Evolutionary conservation across 2,329 filamentous ascomycete genomes (phyloP).

Genomic region (Cladophialophora carrionii): DNA sequence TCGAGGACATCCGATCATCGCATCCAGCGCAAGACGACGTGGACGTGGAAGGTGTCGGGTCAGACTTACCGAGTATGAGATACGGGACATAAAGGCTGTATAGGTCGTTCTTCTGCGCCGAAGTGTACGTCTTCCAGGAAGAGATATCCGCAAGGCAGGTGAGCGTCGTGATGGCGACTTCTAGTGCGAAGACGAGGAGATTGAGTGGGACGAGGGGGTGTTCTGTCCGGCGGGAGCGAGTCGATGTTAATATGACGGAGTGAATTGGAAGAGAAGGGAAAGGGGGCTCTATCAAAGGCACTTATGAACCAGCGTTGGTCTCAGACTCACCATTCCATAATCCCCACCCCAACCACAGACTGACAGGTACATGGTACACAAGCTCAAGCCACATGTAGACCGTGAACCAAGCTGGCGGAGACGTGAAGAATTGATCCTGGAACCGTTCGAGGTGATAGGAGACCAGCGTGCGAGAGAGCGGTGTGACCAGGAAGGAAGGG

Average conservation of each 20-base stretch:
- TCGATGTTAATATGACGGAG: neutral
- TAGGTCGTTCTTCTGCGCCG: slow-evolving; percentile 54
- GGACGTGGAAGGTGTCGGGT: neutral
- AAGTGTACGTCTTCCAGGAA: slow-evolving; percentile 56
- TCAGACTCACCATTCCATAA: slow-evolving; percentile 52
- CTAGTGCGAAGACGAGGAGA: slow-evolving; percentile 62
- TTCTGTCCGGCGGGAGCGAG: slow-evolving; percentile 45
- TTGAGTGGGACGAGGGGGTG: slow-evolving; percentile 62
- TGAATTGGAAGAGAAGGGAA: neutral
- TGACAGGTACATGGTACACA: slow-evolving; percentile 64
- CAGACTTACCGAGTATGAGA: slow-evolving; percentile 56
- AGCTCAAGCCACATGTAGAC: slow-evolving; percentile 62
- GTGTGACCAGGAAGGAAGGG: slow-evolving; percentile 55
- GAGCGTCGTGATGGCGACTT: slow-evolving; percentile 64
- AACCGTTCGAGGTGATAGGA: slow-evolving; percentile 64
- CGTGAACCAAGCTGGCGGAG: slow-evolving; percentile 62
- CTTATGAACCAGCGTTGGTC: neutral
- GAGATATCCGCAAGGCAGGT: slow-evolving; percentile 66
- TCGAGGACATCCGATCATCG: neutral
- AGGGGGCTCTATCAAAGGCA: neutral
- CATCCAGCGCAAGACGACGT: neutral
- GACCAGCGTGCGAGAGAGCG: slow-evolving; percentile 56
- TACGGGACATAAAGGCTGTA: slow-evolving; percentile 62
- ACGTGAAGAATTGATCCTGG: slow-evolving; percentile 65
- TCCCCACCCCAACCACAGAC: slow-evolving; percentile 62